Base-by-base conservation (phyloP, 1,139 yeast genomes). In the Pneumocystis canis region DNA sequence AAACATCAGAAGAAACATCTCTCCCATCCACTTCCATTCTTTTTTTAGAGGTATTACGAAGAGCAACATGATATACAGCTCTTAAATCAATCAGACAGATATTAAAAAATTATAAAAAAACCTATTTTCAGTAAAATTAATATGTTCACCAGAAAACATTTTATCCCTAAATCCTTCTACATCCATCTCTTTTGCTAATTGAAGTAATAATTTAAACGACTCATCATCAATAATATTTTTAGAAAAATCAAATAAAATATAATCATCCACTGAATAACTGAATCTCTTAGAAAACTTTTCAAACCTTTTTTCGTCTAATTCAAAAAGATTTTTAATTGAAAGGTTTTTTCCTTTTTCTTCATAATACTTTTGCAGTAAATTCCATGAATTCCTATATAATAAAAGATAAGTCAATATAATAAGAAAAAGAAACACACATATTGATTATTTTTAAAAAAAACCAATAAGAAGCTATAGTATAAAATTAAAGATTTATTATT, bases 1-100 rank as follows among this genome's bases (percentile, higher is more conserved):
- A 89, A 67, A 92, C 97, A 75, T 88, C 96, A 61, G 87, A 85
- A 62, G 92, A 84, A 66, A 94, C 96, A 73, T 90, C 85, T 70
- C 77, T 77, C 70, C 96, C 97, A 73, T 92, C 96, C 66, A 90
- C 97, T 69, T 76, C 76, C 95, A 92, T 85, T 67, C 83, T 81
- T 77, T 82, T 85, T 78, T 83, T 77, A 66, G 90, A 79, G 76
- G 90, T 86, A 82, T 94, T 92, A 81, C 98, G 87, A 71, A 92
- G 82, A 54, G 97, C 98, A 71, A 84, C 89, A 78, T 92, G 98
- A 81, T 81, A 92, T 63, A 92, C 98, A 53, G 98, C 97, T 39
- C 47, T 37, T 47, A 25, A 47, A 47, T 20, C 28, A 47, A 47
- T 47, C 31, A 47, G 14, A 47, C 31, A 20, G 20, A 47, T 25